Percentiles rank a stretch among this genome's conserved stretches.
Evolutionary conservation across 1,284 basidiomycete genomes (phyloP).

Genomic region (Melampsora americana): DNA sequence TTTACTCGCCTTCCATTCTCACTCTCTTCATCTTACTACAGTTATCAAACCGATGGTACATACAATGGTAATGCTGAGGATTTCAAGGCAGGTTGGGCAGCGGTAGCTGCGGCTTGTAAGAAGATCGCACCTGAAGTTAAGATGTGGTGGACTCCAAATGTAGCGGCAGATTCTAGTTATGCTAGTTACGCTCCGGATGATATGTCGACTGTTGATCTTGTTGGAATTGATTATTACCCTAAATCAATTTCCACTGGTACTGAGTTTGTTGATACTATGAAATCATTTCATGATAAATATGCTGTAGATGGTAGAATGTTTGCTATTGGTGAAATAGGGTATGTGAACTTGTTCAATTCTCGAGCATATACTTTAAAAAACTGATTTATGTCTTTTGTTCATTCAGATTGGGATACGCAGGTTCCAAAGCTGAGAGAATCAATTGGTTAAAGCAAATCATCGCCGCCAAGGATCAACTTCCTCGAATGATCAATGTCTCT

Average conservation of each 20-base stretch:
- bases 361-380: background rate
- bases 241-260: constrained; percentile 46
- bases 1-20: background rate
- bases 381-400: background rate
- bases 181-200: constrained; percentile 51
- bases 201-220: constrained; percentile 51
- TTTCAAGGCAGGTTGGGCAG: constrained; percentile 54
- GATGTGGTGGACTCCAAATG: constrained; percentile 51
- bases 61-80: constrained; percentile 50
- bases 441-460: constrained; percentile 50
- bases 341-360: constrained; percentile 2
- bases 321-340: constrained; percentile 55
- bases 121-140: constrained; percentile 52
- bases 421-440: constrained; percentile 48
- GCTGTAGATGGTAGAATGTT: constrained; percentile 49
- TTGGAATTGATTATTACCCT: constrained; percentile 54
- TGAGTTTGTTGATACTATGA: constrained; percentile 51
- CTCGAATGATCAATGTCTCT: constrained; percentile 51
- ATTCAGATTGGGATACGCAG: constrained; percentile 47
- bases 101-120: constrained; percentile 51
- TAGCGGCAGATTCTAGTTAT: constrained; percentile 48
- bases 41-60: constrained; percentile 48
- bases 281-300: constrained; percentile 55
- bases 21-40: background rate
- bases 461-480: constrained; percentile 48